A percentile compares a stretch with the other conserved stretches of the same genome.
Evolutionary conservation across 2,329 filamentous ascomycete species (phyloP).

Genomic region (Ceratocystis eucalypticola): DNA sequence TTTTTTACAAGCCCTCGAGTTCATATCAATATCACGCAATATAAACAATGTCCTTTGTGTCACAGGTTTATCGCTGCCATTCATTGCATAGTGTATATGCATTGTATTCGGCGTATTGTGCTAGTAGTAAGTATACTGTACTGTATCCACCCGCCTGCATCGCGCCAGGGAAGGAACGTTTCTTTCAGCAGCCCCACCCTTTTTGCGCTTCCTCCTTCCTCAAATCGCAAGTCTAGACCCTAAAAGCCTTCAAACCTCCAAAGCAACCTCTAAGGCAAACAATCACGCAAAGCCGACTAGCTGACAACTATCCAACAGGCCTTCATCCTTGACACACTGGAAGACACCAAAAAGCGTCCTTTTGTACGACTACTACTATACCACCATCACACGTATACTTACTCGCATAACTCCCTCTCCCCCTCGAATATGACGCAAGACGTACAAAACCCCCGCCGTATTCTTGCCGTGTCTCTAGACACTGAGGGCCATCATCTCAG

Average conservation of each 20-base stretch:
- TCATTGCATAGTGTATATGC: too few species aligned
- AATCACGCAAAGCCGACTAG: too few species aligned
- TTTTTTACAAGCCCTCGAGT: not conserved
- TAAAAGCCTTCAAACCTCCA: not conserved
- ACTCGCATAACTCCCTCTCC: not conserved
- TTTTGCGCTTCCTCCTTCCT: not conserved
- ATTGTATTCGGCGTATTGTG: not conserved
- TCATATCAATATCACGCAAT: not conserved
- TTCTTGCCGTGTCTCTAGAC: slow-evolving; percentile 43
- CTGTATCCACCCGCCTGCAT: not conserved
- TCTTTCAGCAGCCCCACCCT: slow-evolving; percentile 1
- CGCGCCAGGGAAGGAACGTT: not conserved
- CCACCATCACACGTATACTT: not conserved
- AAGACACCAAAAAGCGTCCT: too few species aligned
- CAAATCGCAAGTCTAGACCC: not conserved
- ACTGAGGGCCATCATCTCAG: slow-evolving; percentile 35
- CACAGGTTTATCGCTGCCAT: not conserved
- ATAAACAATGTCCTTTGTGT: not conserved
- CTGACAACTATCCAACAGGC: too few species aligned
- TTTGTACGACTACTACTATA: not conserved
- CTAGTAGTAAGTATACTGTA: not conserved
- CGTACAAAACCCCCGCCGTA: slow-evolving; percentile 31
- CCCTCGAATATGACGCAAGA: not conserved
- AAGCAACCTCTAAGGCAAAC: too few species aligned
- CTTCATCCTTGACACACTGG: too few species aligned